Evolutionary conservation across 345 rosid species (phyloP), one percentile per base, ranked within the genome.

Genomic region (Passiflora organensis): DNA sequence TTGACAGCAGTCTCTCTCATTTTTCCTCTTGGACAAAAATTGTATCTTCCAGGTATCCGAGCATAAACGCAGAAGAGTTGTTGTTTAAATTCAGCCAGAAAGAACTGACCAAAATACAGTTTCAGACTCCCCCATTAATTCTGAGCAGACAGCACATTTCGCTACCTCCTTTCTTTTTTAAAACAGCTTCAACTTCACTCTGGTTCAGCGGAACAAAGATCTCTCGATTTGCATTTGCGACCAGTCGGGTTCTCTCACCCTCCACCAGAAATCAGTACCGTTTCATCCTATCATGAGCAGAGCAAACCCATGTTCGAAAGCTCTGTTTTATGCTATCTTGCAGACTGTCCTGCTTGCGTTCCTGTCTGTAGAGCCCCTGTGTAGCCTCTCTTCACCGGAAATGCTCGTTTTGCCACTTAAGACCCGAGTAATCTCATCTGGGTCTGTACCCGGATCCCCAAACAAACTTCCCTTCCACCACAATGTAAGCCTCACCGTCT

Each of bases 381-480:
- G 48, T 48, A 58, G 45, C 12, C 72, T 42, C 42, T 62, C 50
- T 53, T 68, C 66, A 10, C 53, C 72, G 13, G 62, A 55, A 9
- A 28, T 69, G 57, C 63, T 89, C 5, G 64, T 86, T 63, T 53
- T 89, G 10, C 91, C 97, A 0, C 78, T 89, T 34, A 78, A 76
- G 54, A 78, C 82, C 58, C 80, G 75, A 54, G 60, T 65, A 38
- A 62, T 78, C 42, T 66, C 77, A 55, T 37, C 65, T 32, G 66
- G 56, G 38, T 71, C 80, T 9, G 23, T 72, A 39, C 80, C 82
- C 9, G 67, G 73, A 56, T 62, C 83, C 48, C 76, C 89, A 20
- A 76, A 65, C 78, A 86, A 90, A 76, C 83, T 90, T 54, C 83
- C 79, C 20, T 90, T 86, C 72, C 90, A 66, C 66, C 95, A 84